Evolutionary conservation across 75 land plant genomes (phyloP), one percentile per base, ranked within the genome.

Genomic region (Selaginella tamariscina): DNA sequence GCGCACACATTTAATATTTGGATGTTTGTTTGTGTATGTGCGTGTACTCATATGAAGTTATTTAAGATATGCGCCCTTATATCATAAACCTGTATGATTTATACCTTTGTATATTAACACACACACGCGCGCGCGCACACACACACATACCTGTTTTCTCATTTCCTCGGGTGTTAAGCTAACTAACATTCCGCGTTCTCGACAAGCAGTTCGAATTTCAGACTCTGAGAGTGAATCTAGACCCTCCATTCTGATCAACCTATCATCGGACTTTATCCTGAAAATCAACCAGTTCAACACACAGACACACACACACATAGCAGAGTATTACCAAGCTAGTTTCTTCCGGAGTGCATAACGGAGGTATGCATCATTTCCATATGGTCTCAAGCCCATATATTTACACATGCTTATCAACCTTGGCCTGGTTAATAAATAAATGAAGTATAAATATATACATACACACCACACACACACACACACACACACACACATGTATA

Each of bases 361-460:
- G 57, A 95, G 77, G 73, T 90, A 95, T 22, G 86, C 79, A 84
- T 95, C 92, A 20, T 96, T 95, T 63, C 92, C 96, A 72, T 77
- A 84, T 24, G 96, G 88, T 23, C 73, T 77, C 62, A 95, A 87
- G 32, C 88, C 91, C 99, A 95, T 95, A 56, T 87, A 91, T 70
- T 95, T 95, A 80, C 99, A 95, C 96, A 95, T 95, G 73, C 83
- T 90, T 31, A 95, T 78, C 31, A 95, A 74, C 62, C 99, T 80
- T 29, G 99, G 99, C 77, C 99, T 95, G 83, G 65, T 79, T 33
- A 28, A 28, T n/a, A 39, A 39, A 15, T 5, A 39, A 39, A 39
- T n/a, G n/a, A n/a, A n/a, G n/a, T n/a, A n/a, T n/a, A n/a, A n/a
- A n/a, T n/a, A n/a, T n/a, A n/a, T n/a, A n/a, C n/a, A n/a, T n/a